A percentile compares a stretch with the other conserved stretches of the same genome.
These are phyloP conservation scores for Seiridium cupressi DNA, from an alignment of 2,329 filamentous ascomycete species.

Conservation along the genomic window DNA sequence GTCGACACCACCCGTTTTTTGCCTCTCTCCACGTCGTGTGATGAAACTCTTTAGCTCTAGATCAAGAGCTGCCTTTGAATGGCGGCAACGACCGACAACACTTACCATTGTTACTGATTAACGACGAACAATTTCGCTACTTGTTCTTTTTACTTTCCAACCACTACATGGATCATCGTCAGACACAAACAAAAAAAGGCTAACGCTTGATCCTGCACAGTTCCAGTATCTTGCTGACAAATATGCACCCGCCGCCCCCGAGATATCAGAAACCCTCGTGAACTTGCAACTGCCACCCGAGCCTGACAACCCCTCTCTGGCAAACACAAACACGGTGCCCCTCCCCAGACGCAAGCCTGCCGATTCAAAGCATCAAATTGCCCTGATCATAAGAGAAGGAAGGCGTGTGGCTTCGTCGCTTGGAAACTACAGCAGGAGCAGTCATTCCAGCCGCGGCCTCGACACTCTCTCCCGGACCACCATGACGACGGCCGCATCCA, in stretches of 20 bases:
- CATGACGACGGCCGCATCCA: slow-evolving; percentile 59
- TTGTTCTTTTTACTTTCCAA: not conserved
- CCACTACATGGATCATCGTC: no score
- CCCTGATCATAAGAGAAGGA: slow-evolving; percentile 63
- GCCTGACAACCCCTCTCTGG: slow-evolving; percentile 42
- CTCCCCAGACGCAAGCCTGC: slow-evolving; percentile 47
- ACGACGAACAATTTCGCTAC: not conserved
- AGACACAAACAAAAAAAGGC: not conserved
- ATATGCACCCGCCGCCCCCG: slow-evolving; percentile 63
- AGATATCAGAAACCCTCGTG: slow-evolving; percentile 65
- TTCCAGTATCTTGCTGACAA: slow-evolving; percentile 66
- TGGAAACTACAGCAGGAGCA: slow-evolving; percentile 50
- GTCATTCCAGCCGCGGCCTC: slow-evolving; percentile 47
- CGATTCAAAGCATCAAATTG: slow-evolving; percentile 56
- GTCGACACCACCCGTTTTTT: slow-evolving; percentile 18
- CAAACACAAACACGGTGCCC: slow-evolving; percentile 51
- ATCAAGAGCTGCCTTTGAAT: slow-evolving; percentile 62
- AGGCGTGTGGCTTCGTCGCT: slow-evolving; percentile 54
- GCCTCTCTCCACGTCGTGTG: slow-evolving; percentile 26
- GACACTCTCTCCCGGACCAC: slow-evolving; percentile 44
- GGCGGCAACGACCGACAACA: slow-evolving; percentile 62
- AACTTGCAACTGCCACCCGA: slow-evolving; percentile 65
- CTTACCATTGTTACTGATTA: slow-evolving; percentile 40
- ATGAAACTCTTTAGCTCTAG: slow-evolving; percentile 72
- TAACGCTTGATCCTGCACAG: slow-evolving; percentile 31